phyloP scores from a whole-genome alignment of 495 filamentous ascomycete genomes.

The Recurvomyces mirabilis region DNA sequence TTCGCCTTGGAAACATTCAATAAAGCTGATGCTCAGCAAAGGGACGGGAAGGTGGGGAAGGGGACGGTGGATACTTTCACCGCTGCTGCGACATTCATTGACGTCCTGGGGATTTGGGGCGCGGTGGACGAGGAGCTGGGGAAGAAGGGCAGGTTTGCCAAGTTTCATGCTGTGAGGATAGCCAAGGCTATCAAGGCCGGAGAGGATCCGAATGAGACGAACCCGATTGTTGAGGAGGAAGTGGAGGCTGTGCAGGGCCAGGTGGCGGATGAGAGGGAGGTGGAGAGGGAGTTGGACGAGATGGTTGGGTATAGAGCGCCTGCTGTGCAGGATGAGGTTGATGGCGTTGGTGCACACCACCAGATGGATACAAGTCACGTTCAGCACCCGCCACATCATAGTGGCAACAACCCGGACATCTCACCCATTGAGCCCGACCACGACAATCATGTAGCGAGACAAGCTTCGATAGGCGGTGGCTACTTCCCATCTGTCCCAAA shows the following conservation, averaged over 20 bases:
- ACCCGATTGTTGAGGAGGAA: slow-evolving; percentile 48
- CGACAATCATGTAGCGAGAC: slow-evolving; percentile 20
- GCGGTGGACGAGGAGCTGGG: slow-evolving; percentile 61
- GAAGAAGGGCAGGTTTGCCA: slow-evolving; percentile 87
- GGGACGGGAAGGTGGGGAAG: slow-evolving; percentile 76
- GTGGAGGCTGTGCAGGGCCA: slow-evolving; percentile 47
- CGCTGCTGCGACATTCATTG: slow-evolving; percentile 83
- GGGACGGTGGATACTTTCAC: slow-evolving; percentile 90
- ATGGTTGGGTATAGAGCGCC: slow-evolving; percentile 1
- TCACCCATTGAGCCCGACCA: slow-evolving; percentile 30
- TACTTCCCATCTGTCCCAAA: slow-evolving; percentile 43
- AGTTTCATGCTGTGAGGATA: slow-evolving; percentile 89
- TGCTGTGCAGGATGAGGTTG: not conserved
- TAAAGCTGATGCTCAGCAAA: slow-evolving; percentile 68
- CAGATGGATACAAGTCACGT: too few relatives aligned
- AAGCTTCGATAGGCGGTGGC: slow-evolving; percentile 37
- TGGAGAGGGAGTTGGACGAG: slow-evolving; percentile 31
- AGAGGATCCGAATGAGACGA: slow-evolving; percentile 83
- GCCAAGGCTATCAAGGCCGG: slow-evolving; percentile 81
- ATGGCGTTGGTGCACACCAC: too few relatives aligned
- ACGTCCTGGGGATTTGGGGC: slow-evolving; percentile 76
- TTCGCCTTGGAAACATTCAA: slow-evolving; percentile 82
- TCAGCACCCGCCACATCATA: too few relatives aligned
- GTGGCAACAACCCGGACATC: slow-evolving; percentile 20
- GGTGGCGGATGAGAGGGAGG: slow-evolving; percentile 30